A percentile compares a stretch with the other conserved stretches of the same genome.
Conservation (phyloP, 176 grass and related monocot species). For the Oryza punctata region DNA sequence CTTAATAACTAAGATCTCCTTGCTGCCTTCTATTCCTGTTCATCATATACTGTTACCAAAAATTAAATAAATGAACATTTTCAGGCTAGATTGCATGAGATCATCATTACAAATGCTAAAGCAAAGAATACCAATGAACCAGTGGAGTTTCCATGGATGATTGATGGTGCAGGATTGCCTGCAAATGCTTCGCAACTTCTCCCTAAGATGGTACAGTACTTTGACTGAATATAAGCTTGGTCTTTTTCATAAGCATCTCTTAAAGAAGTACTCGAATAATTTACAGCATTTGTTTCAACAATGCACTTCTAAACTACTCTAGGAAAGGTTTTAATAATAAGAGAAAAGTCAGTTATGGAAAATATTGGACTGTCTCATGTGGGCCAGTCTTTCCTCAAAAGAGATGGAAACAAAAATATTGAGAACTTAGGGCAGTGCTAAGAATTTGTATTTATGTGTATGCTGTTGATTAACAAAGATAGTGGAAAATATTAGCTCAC, state of each 20-base stretch:
- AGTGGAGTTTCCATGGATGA: slow-evolving; percentile 82
- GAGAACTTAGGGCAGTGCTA: neutral
- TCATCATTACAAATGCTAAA: slow-evolving; percentile 73
- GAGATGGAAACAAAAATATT: neutral
- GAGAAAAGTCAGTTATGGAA: neutral
- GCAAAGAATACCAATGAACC: slow-evolving; percentile 48
- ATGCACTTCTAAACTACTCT: neutral
- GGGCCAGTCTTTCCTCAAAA: neutral
- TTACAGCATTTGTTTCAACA: slow-evolving; percentile 6
- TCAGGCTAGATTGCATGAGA: slow-evolving; percentile 84
- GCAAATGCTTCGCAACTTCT: slow-evolving; percentile 85
- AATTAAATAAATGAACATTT: slow-evolving; percentile 30
- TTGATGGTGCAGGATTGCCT: slow-evolving; percentile 97
- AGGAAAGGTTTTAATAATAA: slow-evolving; percentile 3
- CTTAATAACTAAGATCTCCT: neutral
- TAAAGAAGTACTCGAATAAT: slow-evolving; percentile 1
- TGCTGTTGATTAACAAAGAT: neutral
- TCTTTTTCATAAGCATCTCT: slow-evolving; percentile 16
- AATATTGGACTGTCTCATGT: neutral
- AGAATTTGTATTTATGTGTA: neutral
- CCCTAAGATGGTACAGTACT: slow-evolving; percentile 76
- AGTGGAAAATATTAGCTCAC: neutral
- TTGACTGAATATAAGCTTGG: slow-evolving; percentile 17
- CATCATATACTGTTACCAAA: slow-evolving; percentile 6
- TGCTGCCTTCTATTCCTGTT: neutral